Percentiles rank a stretch among this genome's conserved stretches.
These are phyloP conservation scores for Penstemon barbatus DNA, from an alignment of 257 asterid species.

Conservation along the genomic window DNA sequence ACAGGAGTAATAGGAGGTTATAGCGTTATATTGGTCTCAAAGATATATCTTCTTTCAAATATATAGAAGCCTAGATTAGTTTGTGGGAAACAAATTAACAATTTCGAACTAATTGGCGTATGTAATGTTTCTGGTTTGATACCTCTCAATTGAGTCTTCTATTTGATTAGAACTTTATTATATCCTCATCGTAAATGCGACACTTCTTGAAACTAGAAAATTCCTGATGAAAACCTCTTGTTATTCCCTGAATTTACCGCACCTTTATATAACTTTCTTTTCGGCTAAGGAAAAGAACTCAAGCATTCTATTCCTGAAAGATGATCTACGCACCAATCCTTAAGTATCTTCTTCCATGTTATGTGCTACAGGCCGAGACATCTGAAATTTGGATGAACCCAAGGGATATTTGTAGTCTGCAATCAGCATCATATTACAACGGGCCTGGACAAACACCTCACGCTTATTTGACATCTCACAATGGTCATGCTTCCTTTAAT, in stretches of 20 bases:
- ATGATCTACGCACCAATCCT: background rate
- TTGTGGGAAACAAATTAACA: too few species aligned
- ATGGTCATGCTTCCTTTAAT: slow-evolving; percentile 42
- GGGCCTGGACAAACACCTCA: slow-evolving; percentile 86
- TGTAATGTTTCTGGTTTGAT: too few species aligned
- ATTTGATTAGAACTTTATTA: too few species aligned
- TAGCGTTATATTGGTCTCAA: too few species aligned
- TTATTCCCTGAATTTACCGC: too few species aligned
- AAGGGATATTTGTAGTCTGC: slow-evolving; percentile 67
- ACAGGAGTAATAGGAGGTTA: too few species aligned
- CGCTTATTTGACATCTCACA: slow-evolving; percentile 78
- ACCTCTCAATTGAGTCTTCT: too few species aligned
- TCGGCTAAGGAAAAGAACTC: background rate
- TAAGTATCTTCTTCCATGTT: background rate
- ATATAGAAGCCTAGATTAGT: too few species aligned
- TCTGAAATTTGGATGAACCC: slow-evolving; percentile 94
- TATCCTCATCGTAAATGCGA: background rate
- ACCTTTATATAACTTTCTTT: background rate
- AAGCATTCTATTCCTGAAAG: background rate
- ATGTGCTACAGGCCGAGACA: slow-evolving; percentile 70
- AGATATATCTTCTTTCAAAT: too few species aligned
- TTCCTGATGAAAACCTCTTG: too few species aligned
- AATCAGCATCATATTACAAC: slow-evolving; percentile 78
- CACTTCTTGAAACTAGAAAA: background rate
- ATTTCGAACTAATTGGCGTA: too few species aligned